Conservation (phyloP, 2,329 filamentous ascomycete species). For the Xylaria sp. region DNA sequence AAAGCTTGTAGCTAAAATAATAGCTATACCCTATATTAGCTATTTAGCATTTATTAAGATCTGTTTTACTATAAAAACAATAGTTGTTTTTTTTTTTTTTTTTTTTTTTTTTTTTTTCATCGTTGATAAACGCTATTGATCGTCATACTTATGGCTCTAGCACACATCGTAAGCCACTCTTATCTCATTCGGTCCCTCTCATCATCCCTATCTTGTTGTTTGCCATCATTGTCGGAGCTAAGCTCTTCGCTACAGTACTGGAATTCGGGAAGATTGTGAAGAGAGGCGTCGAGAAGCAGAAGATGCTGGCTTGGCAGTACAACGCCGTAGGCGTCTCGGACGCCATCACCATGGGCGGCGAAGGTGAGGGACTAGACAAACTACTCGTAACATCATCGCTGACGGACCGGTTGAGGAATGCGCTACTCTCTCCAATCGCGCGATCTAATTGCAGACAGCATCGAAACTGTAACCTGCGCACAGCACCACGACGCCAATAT, state of each 20-base stretch:
- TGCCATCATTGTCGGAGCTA: neutral
- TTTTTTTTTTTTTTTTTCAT: too few species aligned
- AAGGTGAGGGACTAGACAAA: slow-evolving; percentile 63
- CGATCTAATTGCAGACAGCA: slow-evolving; percentile 92
- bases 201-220: neutral
- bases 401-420: slow-evolving; percentile 72
- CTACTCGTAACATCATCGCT: slow-evolving; percentile 9
- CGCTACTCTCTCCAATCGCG: slow-evolving; percentile 89
- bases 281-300: slow-evolving; percentile 78
- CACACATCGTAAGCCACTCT: slow-evolving; percentile 46
- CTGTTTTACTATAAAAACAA: too few species aligned
- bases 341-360: slow-evolving; percentile 93
- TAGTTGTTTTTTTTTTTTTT: too few species aligned
- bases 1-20: too few species aligned
- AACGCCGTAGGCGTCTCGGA: slow-evolving; percentile 91
- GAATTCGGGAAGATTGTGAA: slow-evolving; percentile 91
- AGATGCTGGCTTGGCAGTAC: slow-evolving; percentile 95
- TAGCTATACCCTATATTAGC: too few species aligned
- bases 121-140: neutral
- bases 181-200: neutral
- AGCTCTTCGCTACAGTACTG: slow-evolving; percentile 66
- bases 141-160: slow-evolving; percentile 34
- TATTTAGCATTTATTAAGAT: too few species aligned
- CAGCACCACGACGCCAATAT: slow-evolving; percentile 95
- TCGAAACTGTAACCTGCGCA: slow-evolving; percentile 91